Evolutionary conservation across 2,329 filamentous ascomycete genomes (phyloP).

Genomic region (Apiospora pterosperma): DNA sequence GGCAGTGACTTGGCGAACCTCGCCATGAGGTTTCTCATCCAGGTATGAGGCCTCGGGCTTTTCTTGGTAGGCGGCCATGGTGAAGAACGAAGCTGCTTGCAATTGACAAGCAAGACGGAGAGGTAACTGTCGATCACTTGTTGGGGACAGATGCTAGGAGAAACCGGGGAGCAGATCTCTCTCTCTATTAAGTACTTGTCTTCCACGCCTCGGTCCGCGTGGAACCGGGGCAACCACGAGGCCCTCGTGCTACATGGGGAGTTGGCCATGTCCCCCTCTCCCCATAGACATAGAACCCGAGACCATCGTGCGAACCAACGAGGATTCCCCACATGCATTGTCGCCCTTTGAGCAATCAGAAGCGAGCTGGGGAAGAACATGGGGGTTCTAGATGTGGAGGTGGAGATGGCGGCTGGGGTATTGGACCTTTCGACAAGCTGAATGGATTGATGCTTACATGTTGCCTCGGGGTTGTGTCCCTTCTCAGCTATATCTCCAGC

Average conservation of each 20-base stretch:
- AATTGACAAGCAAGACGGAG: not conserved
- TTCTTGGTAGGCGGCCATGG: constrained; percentile 15
- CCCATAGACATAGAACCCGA: not conserved
- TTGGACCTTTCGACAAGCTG: not conserved
- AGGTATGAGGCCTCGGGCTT: constrained; percentile 15
- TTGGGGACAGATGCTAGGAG: not conserved
- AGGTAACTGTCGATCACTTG: not conserved
- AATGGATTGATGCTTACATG: not conserved
- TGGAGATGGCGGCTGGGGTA: not conserved
- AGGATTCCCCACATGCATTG: not conserved
- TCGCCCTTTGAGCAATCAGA: not conserved
- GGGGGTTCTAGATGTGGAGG: not conserved
- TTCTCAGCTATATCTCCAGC: too few species aligned
- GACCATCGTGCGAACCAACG: not conserved
- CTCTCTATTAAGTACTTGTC: too few species aligned
- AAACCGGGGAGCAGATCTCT: not conserved
- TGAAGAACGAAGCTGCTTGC: not conserved
- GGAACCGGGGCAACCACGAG: not conserved
- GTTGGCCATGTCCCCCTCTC: not conserved
- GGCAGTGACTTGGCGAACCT: constrained; percentile 30
- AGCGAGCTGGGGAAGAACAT: not conserved
- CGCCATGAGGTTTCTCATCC: constrained; percentile 21
- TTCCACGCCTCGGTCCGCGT: not conserved
- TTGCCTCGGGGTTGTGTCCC: too few species aligned
- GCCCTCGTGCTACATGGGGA: not conserved